phyloP scores from a whole-genome alignment of 2,329 filamentous ascomycete genomes.

The Paecilomyces variotii region DNA sequence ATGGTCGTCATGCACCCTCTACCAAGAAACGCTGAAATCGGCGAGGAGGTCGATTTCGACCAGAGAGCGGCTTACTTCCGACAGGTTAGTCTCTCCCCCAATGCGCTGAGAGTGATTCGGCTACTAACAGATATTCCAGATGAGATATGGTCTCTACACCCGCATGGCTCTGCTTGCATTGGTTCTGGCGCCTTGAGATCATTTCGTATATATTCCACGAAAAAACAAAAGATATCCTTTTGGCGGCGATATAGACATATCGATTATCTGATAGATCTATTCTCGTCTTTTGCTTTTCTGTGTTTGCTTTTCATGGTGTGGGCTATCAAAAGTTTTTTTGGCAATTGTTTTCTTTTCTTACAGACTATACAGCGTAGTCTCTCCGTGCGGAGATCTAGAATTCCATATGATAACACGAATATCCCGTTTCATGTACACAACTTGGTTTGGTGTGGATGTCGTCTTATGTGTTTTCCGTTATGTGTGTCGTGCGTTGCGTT shows the following conservation, averaged over 20 bases:
- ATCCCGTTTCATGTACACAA: not conserved
- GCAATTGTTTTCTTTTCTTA: not conserved
- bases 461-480: not conserved
- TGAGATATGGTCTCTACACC: conserved; percentile 95
- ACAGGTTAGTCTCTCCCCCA: conserved; percentile 65
- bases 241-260: not conserved
- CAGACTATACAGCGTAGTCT: not conserved
- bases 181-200: conserved; percentile 59
- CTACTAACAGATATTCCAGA: conserved; percentile 53
- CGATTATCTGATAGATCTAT: not conserved
- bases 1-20: conserved; percentile 96
- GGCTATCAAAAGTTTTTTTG: not conserved
- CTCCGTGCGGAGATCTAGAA: not conserved
- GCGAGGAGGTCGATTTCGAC: conserved; percentile 95
- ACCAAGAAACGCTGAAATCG: conserved; percentile 86
- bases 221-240: not conserved
- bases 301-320: not conserved
- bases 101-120: not conserved
- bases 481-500: not conserved
- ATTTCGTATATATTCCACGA: not conserved
- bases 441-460: not conserved
- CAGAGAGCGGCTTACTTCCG: conserved; percentile 95
- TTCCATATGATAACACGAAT: not conserved
- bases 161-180: conserved; percentile 95
- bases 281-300: not conserved